Percentiles rank a stretch among this genome's conserved stretches.
Conservation (phyloP, 2,329 filamentous ascomycete species). For the Aureobasidium sp. region DNA sequence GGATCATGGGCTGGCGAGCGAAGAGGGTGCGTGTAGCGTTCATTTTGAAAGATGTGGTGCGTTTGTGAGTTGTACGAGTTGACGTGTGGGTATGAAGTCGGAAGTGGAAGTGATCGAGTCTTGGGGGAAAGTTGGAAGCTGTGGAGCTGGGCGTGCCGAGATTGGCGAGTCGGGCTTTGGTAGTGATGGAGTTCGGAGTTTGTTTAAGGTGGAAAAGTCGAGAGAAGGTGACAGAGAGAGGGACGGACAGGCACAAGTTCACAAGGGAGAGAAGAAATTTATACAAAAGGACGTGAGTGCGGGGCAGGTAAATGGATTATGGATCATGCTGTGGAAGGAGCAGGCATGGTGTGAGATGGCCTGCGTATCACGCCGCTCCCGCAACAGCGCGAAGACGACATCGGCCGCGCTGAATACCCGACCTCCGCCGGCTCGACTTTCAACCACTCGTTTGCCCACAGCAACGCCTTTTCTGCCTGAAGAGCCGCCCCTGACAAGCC, state of each 20-base stretch:
- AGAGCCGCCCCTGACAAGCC: not conserved
- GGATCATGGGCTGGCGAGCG: slow-evolving; percentile 43
- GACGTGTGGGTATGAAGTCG: not conserved
- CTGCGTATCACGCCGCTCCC: not conserved
- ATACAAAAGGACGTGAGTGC: not conserved
- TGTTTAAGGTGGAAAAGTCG: not conserved
- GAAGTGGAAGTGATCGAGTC: not conserved
- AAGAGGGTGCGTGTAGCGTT: slow-evolving; percentile 37
- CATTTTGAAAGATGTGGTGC: slow-evolving; percentile 25
- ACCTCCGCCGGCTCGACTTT: not conserved
- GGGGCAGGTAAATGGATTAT: not conserved
- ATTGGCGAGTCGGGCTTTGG: not conserved
- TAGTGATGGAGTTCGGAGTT: not conserved
- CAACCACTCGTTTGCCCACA: slow-evolving; percentile 3
- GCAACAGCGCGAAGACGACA: not conserved
- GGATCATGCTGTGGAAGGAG: not conserved
- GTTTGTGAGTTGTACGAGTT: not conserved
- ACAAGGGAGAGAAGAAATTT: slow-evolving; percentile 1
- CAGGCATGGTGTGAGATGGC: slow-evolving; percentile 6
- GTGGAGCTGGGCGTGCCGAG: slow-evolving; percentile 1
- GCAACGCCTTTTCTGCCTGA: not conserved
- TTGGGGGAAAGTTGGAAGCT: not conserved
- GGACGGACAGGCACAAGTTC: not conserved
- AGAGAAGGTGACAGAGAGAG: not conserved
- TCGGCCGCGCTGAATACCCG: slow-evolving; percentile 5